Evolutionary conservation across 2,329 filamentous ascomycete genomes (phyloP).

Genomic region (Didymella arachidicola): DNA sequence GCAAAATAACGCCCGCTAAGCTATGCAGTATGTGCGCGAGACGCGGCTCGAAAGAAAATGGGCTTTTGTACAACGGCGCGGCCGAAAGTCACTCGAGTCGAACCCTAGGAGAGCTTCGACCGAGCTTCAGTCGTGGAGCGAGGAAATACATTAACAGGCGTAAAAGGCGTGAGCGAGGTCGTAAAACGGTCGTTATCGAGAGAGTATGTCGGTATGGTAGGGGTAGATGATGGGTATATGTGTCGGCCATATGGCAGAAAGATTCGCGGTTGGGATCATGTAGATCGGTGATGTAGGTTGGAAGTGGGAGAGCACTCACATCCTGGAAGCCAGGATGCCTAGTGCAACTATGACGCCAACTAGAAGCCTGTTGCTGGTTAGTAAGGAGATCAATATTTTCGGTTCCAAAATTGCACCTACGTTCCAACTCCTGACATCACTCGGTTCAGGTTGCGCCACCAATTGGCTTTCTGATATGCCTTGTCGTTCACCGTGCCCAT

Average conservation of each 20-base stretch:
- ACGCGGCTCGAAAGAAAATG: conserved; percentile 24
- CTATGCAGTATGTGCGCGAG: conserved; percentile 36
- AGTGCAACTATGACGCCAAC: conserved; percentile 29
- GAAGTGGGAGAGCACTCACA: conserved; percentile 29
- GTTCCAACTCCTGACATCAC: conserved; percentile 67
- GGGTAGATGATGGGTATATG: conserved; percentile 7
- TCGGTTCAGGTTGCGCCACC: conserved; percentile 70
- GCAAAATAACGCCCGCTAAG: conserved; percentile 45
- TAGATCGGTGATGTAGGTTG: conserved; percentile 14
- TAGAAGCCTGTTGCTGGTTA: conserved; percentile 16
- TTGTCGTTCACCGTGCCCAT: conserved; percentile 57
- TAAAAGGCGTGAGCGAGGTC: conserved; percentile 17
- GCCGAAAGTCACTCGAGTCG: conserved; percentile 32
- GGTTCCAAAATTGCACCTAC: conserved; percentile 17
- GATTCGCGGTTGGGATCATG: conserved; percentile 8
- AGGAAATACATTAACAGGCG: conserved; percentile 22
- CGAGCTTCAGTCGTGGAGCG: conserved; percentile 24
- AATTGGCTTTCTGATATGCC: conserved; percentile 66
- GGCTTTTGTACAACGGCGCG: conserved; percentile 36
- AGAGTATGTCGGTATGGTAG: conserved; percentile 17
- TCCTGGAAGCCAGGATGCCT: conserved; percentile 49
- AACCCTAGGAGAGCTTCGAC: conserved; percentile 26
- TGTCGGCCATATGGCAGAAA: conserved; percentile 12
- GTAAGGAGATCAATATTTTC: background rate
- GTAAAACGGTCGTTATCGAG: conserved; percentile 34